Conservation (phyloP, 495 filamentous ascomycete species). For the Talaromyces nanjingensis region DNA sequence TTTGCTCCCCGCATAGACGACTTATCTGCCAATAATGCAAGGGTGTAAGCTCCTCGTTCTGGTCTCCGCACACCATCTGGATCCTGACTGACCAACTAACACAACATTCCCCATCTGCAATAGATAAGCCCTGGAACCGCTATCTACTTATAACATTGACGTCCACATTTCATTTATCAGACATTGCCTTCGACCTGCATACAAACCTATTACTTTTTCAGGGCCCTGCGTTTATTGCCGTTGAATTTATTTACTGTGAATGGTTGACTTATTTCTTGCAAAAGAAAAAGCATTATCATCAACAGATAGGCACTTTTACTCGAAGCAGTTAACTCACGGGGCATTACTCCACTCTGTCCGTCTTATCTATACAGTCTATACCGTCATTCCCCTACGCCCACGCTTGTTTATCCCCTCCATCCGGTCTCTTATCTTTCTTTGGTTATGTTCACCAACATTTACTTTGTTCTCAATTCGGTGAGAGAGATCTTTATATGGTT, state of each 20-base stretch:
- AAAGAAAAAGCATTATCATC: neutral
- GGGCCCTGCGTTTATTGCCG: neutral
- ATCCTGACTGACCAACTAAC: constrained; percentile 1
- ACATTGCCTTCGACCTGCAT: neutral
- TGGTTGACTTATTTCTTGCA: neutral
- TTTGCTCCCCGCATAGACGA: constrained; percentile 2
- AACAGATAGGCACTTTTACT: neutral
- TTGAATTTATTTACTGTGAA: neutral
- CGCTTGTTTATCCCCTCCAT: neutral
- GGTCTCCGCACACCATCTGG: constrained; percentile 7
- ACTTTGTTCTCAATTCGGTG: neutral
- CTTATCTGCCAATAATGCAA: constrained; percentile 3
- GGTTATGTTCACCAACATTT: constrained; percentile 1
- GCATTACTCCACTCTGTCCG: constrained; percentile 1
- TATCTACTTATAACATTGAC: constrained; percentile 1
- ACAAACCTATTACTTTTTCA: neutral
- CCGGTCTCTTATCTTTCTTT: neutral
- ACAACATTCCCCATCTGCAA: constrained; percentile 1
- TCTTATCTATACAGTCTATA: constrained; percentile 4
- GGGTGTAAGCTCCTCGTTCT: neutral
- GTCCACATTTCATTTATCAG: neutral
- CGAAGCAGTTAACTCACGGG: neutral
- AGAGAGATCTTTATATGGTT: constrained; percentile 15
- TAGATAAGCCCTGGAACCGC: neutral
- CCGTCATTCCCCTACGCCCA: neutral